phyloP scores from a whole-genome alignment of 2,329 filamentous ascomycete genomes.

The Zopfia rhizophila region DNA sequence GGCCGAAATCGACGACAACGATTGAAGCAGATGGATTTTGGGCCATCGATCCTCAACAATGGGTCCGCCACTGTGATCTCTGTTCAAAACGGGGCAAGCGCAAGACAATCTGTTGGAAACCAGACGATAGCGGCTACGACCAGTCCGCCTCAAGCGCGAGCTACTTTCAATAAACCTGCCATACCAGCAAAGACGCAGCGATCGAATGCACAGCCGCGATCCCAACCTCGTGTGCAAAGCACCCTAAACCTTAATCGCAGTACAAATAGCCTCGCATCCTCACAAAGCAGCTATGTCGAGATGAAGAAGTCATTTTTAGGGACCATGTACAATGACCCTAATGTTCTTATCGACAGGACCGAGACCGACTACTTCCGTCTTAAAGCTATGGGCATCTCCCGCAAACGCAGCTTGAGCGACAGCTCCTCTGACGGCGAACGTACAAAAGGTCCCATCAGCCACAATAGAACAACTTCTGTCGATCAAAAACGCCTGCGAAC shows the following conservation, averaged over 20 bases:
- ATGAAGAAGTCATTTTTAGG: slow-evolving; percentile 1
- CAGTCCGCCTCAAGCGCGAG: no score
- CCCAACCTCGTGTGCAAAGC: background rate
- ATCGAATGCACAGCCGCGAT: no score
- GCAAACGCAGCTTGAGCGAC: slow-evolving; percentile 42
- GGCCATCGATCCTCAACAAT: background rate
- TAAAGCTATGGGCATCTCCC: slow-evolving; percentile 60
- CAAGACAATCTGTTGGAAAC: no score
- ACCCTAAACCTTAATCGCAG: background rate
- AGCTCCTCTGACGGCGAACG: background rate
- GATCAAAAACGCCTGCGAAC: slow-evolving; percentile 1
- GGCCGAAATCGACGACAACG: background rate
- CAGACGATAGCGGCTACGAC: no score
- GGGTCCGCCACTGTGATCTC: background rate
- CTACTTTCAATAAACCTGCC: no score
- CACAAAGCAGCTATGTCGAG: no score
- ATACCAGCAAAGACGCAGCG: no score
- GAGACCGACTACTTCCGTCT: slow-evolving; percentile 63
- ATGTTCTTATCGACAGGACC: slow-evolving; percentile 54
- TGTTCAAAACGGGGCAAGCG: no score
- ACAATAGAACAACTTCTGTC: background rate
- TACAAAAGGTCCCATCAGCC: background rate
- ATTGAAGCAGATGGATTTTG: background rate
- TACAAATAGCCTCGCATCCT: no score
- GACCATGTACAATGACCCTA: slow-evolving; percentile 26